These are phyloP conservation scores for Dorcoceras hygrometricum DNA, from an alignment of 257 asterid species.

Conservation along the genomic window DNA sequence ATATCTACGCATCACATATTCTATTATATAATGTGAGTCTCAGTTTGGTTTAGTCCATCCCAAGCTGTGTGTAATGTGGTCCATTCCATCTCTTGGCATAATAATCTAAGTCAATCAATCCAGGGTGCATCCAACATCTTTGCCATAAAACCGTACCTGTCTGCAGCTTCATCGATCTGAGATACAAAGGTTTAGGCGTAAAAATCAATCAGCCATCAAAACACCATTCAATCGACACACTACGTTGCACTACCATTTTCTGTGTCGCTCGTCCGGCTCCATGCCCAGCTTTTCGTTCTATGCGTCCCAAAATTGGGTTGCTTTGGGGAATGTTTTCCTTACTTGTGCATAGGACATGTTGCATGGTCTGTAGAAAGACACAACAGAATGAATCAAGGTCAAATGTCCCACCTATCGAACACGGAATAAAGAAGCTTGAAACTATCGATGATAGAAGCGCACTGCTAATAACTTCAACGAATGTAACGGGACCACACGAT, in stretches of 20 bases:
- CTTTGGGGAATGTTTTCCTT: constrained; percentile 62
- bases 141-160: constrained; percentile 77
- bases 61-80: neutral
- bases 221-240: neutral
- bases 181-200: constrained; percentile 2
- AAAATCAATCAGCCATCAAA: neutral
- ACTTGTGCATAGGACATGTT: constrained; percentile 66
- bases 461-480: constrained; percentile 88
- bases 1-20: no score
- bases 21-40: neutral
- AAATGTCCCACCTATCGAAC: neutral
- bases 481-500: constrained; percentile 96
- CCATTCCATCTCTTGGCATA: neutral
- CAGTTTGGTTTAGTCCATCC: neutral
- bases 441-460: constrained; percentile 21
- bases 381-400: constrained; percentile 1
- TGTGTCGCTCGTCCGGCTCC: constrained; percentile 94
- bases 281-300: constrained; percentile 89
- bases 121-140: constrained; percentile 68
- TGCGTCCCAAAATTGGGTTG: constrained; percentile 76
- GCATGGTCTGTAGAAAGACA: constrained; percentile 76
- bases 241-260: constrained; percentile 49
- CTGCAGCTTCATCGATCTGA: constrained; percentile 89
- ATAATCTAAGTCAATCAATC: constrained; percentile 51
- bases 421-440: neutral